Evolutionary conservation across 1,139 yeast species (phyloP).

Genomic region (Protomyces gravidus): DNA sequence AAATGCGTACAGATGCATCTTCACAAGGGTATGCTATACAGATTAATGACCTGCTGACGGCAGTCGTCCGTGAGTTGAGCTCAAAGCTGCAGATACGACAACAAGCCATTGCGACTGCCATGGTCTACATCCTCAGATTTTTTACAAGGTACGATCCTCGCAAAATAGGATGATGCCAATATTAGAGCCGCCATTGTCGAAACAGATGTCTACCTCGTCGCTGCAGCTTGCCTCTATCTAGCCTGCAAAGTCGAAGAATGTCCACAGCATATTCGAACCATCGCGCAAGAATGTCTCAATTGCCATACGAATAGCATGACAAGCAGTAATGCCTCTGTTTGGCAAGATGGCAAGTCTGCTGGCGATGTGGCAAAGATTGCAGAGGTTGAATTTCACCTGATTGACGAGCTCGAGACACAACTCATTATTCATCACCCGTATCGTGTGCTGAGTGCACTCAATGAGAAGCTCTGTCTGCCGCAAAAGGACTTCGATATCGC

Average conservation of each 20-base stretch:
- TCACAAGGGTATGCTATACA: conserved; percentile 43
- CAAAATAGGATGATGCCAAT: conserved; percentile 45
- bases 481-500: neutral
- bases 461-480: neutral
- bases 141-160: conserved; percentile 53
- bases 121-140: conserved; percentile 72
- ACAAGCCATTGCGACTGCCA: conserved; percentile 83
- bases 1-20: conserved; percentile 45
- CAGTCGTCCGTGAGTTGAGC: conserved; percentile 68
- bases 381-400: conserved; percentile 87
- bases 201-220: conserved; percentile 70
- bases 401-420: conserved; percentile 81
- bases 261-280: conserved; percentile 84
- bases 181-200: conserved; percentile 44
- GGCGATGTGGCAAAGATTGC: conserved; percentile 91
- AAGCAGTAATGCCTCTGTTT: neutral
- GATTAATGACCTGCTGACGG: conserved; percentile 57
- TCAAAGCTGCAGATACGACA: conserved; percentile 73
- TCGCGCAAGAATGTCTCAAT: conserved; percentile 77
- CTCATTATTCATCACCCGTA: conserved; percentile 87
- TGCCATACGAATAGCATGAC: conserved; percentile 38
- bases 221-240: conserved; percentile 79
- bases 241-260: conserved; percentile 94
- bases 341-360: conserved; percentile 92
- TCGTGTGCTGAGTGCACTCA: conserved; percentile 35